These are phyloP conservation scores for Areca catechu DNA, from an alignment of 176 grass and related monocot species.

Conservation along the genomic window DNA sequence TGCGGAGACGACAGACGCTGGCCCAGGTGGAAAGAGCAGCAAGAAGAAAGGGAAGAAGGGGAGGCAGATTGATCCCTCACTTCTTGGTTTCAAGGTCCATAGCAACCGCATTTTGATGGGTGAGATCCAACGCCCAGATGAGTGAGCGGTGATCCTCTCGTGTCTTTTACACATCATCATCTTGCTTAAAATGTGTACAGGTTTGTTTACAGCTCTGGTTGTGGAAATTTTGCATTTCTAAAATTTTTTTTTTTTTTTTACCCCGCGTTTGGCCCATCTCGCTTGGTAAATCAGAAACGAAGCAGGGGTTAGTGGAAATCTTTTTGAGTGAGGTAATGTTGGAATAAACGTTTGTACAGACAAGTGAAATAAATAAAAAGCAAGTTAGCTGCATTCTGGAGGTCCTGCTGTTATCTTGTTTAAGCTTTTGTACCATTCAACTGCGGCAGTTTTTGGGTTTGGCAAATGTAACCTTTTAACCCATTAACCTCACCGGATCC, in stretches of 20 bases:
- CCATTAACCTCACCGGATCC: too few relatives aligned
- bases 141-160: conserved; percentile 15
- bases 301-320: too few relatives aligned
- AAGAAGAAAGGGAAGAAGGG: conserved; percentile 98
- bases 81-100: conserved; percentile 97
- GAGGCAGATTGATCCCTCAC: conserved; percentile 92
- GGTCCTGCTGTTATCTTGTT: too few relatives aligned
- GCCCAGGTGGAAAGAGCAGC: conserved; percentile 43
- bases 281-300: too few relatives aligned
- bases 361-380: conserved; percentile 11
- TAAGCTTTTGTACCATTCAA: too few relatives aligned
- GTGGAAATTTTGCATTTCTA: too few relatives aligned
- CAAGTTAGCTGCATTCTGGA: too few relatives aligned
- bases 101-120: conserved; percentile 99
- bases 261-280: too few relatives aligned
- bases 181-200: conserved; percentile 26
- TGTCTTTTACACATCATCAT: conserved; percentile 36
- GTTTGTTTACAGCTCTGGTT: neutral
- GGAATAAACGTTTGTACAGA: conserved; percentile 52
- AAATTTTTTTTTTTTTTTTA: too few relatives aligned
- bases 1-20: conserved; percentile 31
- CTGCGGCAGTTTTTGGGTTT: too few relatives aligned
- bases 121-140: conserved; percentile 82
- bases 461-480: too few relatives aligned
- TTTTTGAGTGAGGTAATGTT: conserved; percentile 20